phyloP scores from a whole-genome alignment of 1,284 basidiomycete species.

The Sanghuangporus weigelae region DNA sequence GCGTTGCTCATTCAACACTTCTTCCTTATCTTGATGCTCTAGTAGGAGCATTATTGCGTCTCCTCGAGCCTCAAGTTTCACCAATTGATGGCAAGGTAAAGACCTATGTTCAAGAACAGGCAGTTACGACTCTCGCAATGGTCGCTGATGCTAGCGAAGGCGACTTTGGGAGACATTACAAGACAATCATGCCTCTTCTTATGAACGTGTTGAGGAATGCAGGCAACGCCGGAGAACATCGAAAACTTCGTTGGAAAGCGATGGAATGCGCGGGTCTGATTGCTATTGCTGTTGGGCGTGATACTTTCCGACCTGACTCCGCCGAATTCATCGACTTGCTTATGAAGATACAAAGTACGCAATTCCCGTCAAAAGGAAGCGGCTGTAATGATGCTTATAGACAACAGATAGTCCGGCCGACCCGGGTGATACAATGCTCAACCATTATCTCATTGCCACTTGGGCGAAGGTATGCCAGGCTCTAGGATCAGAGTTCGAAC shows the following conservation, averaged over 20 bases:
- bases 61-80: conserved; percentile 44
- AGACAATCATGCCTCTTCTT: conserved; percentile 70
- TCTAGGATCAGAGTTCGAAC: conserved; percentile 75
- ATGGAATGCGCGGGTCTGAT: conserved; percentile 85
- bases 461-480: conserved; percentile 84
- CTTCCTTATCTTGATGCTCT: conserved; percentile 73
- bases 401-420: conserved; percentile 55
- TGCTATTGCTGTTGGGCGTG: conserved; percentile 76
- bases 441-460: conserved; percentile 68
- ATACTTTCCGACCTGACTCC: conserved; percentile 72
- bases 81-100: conserved; percentile 24
- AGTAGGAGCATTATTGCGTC: conserved; percentile 61
- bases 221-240: conserved; percentile 51
- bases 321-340: conserved; percentile 66
- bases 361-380: neutral
- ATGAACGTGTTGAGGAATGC: conserved; percentile 67
- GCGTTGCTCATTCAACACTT: conserved; percentile 66
- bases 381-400: neutral
- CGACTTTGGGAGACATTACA: conserved; percentile 67
- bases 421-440: conserved; percentile 58
- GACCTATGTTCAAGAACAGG: conserved; percentile 79
- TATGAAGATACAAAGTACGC: conserved; percentile 73
- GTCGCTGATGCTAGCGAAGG: conserved; percentile 77
- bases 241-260: conserved; percentile 67
- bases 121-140: conserved; percentile 78